A percentile compares a stretch with the other conserved stretches of the same genome.
phyloP scores from a whole-genome alignment of 148 eudicot genomes.

The Camellia granthamiana region DNA sequence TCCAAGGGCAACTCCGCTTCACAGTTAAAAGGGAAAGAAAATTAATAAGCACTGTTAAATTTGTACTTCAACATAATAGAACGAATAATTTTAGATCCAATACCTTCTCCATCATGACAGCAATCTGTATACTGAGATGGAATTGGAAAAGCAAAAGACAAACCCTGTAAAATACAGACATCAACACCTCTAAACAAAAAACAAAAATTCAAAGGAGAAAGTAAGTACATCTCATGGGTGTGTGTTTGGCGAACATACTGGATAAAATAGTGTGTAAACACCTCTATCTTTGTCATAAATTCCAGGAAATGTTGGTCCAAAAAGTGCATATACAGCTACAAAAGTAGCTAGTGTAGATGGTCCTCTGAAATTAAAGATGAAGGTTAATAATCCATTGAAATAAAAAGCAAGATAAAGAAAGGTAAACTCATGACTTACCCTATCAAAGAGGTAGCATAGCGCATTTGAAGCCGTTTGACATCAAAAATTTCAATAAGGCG shows the following conservation, averaged over 20 bases:
- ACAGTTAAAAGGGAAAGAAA: conserved; percentile 6
- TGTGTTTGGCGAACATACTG: conserved; percentile 44
- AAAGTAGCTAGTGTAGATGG: conserved; percentile 88
- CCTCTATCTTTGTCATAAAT: conserved; percentile 81
- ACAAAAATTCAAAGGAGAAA: background rate
- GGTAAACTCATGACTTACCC: conserved; percentile 47
- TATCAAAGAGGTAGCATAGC: conserved; percentile 78
- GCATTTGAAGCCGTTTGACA: conserved; percentile 94
- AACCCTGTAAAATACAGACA: conserved; percentile 53
- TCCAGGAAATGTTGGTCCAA: conserved; percentile 98
- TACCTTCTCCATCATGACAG: conserved; percentile 82
- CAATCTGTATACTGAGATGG: conserved; percentile 77
- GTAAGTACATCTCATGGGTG: background rate
- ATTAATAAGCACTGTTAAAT: background rate
- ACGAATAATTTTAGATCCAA: background rate
- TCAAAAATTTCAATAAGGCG: conserved; percentile 95
- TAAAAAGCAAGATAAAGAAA: background rate
- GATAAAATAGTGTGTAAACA: conserved; percentile 83
- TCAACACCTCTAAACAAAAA: conserved; percentile 12
- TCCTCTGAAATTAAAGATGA: conserved; percentile 55
- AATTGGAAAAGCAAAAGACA: conserved; percentile 93
- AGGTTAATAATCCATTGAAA: conserved; percentile 2
- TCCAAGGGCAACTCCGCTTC: conserved; percentile 84
- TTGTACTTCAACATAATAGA: background rate
- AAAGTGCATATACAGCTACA: conserved; percentile 87